Evolutionary conservation across 345 rosid genomes (phyloP), one percentile per base, ranked within the genome.

Genomic region (Diplotaxis tenuifolia): DNA sequence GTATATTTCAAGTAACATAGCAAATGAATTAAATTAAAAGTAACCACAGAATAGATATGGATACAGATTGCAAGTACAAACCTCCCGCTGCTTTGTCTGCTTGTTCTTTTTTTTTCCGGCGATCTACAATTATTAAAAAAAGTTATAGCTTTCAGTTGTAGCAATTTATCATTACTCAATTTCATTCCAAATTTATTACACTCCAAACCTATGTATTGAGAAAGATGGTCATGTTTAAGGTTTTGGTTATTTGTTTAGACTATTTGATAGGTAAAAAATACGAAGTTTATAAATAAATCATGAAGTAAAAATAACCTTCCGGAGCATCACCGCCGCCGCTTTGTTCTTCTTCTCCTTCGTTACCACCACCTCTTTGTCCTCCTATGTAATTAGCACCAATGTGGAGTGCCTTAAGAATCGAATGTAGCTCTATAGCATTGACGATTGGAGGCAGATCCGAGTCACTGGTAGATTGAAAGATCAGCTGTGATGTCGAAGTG

Each of bases 361-460:
- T 15, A 65, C 25, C 31, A 5, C 49, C 49, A 4, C 63, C 57
- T n/a, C n/a, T n/a, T n/a, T n/a, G n/a, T n/a, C n/a, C n/a, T n/a
- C n/a, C n/a, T n/a, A n/a, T n/a, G n/a, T n/a, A n/a, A n/a, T n/a
- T n/a, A n/a, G n/a, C n/a, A n/a, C n/a, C n/a, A n/a, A n/a, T n/a
- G n/a, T 19, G 55, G 10, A 3, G 38, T 32, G 55, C 19, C 12
- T 36, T 1, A 68, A 53, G 36, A 20, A 69, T 69, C 8, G 65
- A 69, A 42, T 70, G 58, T 16, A 56, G 3, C 45, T 70, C 73
- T 45, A 70, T 4, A 27, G 56, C 65, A 40, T 58, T 70, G 29
- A 70, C 27, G 14, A 70, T 57, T 4, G 54, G 65, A 7, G 65
- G 56, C 45, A 70, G 11, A 42, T 0, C 12, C 15, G 73, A 58